These are phyloP conservation scores for Gyromitra esculenta DNA, from an alignment of 2,329 filamentous ascomycete species.

Conservation along the genomic window DNA sequence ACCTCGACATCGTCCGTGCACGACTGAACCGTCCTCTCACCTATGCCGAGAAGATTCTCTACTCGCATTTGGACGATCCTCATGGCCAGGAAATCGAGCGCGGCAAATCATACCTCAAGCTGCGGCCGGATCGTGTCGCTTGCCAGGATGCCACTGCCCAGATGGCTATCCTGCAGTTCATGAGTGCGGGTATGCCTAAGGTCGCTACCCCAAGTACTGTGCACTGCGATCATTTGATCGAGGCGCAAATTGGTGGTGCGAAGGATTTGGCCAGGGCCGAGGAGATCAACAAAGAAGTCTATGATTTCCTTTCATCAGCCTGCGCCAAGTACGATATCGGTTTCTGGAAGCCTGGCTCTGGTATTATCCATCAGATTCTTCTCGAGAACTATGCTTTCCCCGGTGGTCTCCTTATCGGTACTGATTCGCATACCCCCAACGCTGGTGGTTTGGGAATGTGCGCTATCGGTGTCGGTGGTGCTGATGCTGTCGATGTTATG, in stretches of 20 bases:
- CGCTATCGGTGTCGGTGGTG: conserved; percentile 96
- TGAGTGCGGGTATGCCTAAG: conserved; percentile 95
- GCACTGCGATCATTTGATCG: conserved; percentile 99
- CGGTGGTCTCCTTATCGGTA: conserved; percentile 96
- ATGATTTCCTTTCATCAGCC: conserved; percentile 91
- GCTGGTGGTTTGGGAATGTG: conserved; percentile 94
- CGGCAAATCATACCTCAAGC: conserved; percentile 93
- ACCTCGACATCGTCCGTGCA: conserved; percentile 86
- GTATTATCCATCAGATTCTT: conserved; percentile 99
- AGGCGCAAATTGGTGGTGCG: conserved; percentile 89
- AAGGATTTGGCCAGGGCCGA: conserved; percentile 94
- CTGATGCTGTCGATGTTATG: conserved; percentile 98
- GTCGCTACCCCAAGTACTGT: conserved; percentile 95
- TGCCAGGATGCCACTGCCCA: conserved; percentile 99
- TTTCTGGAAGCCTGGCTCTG: conserved; percentile 98
- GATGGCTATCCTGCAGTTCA: conserved; percentile 99
- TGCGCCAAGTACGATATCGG: conserved; percentile 99
- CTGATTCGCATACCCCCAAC: conserved; percentile 97
- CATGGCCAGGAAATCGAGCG: conserved; percentile 96
- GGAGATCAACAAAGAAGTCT: conserved; percentile 98
- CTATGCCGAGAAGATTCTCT: conserved; percentile 97
- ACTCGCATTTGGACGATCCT: conserved; percentile 97
- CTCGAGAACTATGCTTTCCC: conserved; percentile 99
- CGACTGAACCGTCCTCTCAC: conserved; percentile 93
- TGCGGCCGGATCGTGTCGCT: conserved; percentile 95